Conservation (phyloP, 2,329 filamentous ascomycete species). For the Chrysosphaeria jannelii region DNA sequence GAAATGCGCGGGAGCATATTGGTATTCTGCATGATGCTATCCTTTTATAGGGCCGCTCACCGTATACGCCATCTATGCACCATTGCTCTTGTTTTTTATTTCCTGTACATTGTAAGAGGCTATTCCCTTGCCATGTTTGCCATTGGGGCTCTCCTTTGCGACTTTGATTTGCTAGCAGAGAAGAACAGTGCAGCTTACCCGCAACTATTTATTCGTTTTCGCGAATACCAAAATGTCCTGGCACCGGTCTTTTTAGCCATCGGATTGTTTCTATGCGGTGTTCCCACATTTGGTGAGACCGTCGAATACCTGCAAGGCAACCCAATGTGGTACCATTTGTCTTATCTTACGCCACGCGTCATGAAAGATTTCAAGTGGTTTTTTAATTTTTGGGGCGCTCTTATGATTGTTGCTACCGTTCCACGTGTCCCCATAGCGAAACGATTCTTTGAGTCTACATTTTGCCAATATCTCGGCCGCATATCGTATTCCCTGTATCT, state of each 20-base stretch:
- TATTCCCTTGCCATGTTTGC: slow-evolving; percentile 29
- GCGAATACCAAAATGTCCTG: slow-evolving; percentile 18
- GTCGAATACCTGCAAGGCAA: slow-evolving; percentile 18
- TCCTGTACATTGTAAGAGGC: slow-evolving; percentile 36
- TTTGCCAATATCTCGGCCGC: slow-evolving; percentile 30
- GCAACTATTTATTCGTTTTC: slow-evolving; percentile 13
- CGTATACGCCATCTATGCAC: slow-evolving; percentile 24
- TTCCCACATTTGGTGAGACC: slow-evolving; percentile 21
- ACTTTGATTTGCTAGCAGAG: slow-evolving; percentile 23
- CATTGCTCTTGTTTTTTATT: slow-evolving; percentile 25
- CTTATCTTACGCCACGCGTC: slow-evolving; percentile 31
- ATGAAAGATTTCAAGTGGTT: slow-evolving; percentile 39
- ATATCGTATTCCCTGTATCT: slow-evolving; percentile 33
- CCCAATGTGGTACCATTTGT: slow-evolving; percentile 28
- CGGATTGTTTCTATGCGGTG: slow-evolving; percentile 26
- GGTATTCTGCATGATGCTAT: slow-evolving; percentile 24
- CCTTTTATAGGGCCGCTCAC: slow-evolving; percentile 22
- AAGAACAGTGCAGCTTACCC: slow-evolving; percentile 17
- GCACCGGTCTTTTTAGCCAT: slow-evolving; percentile 20
- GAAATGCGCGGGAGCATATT: slow-evolving; percentile 34
- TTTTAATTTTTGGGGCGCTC: slow-evolving; percentile 29
- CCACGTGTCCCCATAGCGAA: slow-evolving; percentile 27
- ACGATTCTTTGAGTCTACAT: slow-evolving; percentile 23
- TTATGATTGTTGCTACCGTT: slow-evolving; percentile 21
- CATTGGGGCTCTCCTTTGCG: slow-evolving; percentile 28